Evolutionary conservation across 331 rosid genomes (phyloP).

Genomic region (Arachis monticola): DNA sequence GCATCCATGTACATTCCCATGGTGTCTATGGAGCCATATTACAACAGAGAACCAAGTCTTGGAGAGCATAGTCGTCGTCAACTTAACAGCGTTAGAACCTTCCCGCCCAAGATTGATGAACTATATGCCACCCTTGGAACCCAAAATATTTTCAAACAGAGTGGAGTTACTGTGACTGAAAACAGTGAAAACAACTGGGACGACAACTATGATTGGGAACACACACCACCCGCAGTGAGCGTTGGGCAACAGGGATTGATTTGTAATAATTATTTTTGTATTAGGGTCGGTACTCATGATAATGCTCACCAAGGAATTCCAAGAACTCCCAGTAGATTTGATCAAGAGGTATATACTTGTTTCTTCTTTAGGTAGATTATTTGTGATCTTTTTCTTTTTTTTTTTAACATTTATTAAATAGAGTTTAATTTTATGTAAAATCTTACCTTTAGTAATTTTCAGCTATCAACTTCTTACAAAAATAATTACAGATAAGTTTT

Average conservation of each 20-base stretch:
- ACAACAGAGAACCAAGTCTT: conserved; percentile 46
- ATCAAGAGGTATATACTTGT: conserved; percentile 48
- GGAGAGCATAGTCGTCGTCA: conserved; percentile 67
- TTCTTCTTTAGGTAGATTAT: conserved; percentile 22
- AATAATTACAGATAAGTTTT: conserved; percentile 1
- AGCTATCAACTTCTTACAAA: no score
- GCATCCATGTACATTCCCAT: conserved; percentile 55
- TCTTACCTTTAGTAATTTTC: no score
- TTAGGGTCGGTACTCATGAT: conserved; percentile 68
- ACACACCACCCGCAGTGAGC: conserved; percentile 54
- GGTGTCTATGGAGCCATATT: conserved; percentile 49
- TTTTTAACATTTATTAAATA: no score
- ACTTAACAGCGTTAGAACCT: conserved; percentile 34
- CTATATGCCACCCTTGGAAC: conserved; percentile 39
- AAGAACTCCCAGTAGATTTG: conserved; percentile 48
- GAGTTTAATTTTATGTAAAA: no score
- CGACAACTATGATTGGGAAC: conserved; percentile 38
- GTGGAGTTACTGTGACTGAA: conserved; percentile 30
- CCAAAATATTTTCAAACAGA: conserved; percentile 39
- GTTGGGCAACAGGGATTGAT: conserved; percentile 72
- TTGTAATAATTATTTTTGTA: conserved; percentile 81
- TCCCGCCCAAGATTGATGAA: conserved; percentile 52
- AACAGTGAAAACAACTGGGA: conserved; percentile 39
- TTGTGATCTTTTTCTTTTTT: background rate
- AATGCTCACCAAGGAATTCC: conserved; percentile 43